A percentile compares a stretch with the other conserved stretches of the same genome.
Conservation (phyloP, 2,329 filamentous ascomycete genomes). For the Calonectria naviculata region DNA sequence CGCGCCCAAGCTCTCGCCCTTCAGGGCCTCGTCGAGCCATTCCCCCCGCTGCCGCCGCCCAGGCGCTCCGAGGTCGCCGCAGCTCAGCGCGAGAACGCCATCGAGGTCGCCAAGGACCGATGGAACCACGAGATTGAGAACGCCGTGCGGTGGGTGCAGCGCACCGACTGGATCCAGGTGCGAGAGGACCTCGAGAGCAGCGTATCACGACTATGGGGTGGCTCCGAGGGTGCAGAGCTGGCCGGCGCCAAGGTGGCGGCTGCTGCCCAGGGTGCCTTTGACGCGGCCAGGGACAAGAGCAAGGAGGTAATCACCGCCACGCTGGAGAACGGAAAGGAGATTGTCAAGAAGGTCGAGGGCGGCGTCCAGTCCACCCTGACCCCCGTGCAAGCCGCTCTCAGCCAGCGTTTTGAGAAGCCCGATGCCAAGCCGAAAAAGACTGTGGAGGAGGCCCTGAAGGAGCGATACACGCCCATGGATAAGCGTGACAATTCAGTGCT, state of each 20-base stretch:
- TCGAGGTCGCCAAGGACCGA: constrained; percentile 78
- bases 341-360: constrained; percentile 52
- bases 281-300: constrained; percentile 47
- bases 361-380: constrained; percentile 44
- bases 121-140: constrained; percentile 82
- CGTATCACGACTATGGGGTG: constrained; percentile 57
- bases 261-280: constrained; percentile 50
- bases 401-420: constrained; percentile 62
- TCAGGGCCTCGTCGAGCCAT: constrained; percentile 62
- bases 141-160: constrained; percentile 74
- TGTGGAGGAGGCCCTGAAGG: constrained; percentile 63
- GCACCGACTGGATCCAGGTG: constrained; percentile 72
- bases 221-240: constrained; percentile 47
- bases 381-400: constrained; percentile 61
- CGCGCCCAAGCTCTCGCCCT: constrained; percentile 68
- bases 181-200: constrained; percentile 67
- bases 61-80: constrained; percentile 62
- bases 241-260: constrained; percentile 44
- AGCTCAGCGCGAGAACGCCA: constrained; percentile 64
- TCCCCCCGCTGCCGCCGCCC: constrained; percentile 58
- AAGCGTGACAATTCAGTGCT: constrained; percentile 57
- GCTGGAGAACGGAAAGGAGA: constrained; percentile 55
- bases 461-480: constrained; percentile 64
- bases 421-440: constrained; percentile 55
- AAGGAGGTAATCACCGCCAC: constrained; percentile 51